These are phyloP conservation scores for Aurantiochytrium sp. DNA, from an alignment of 108 stramenopile genomes.

Conservation along the genomic window DNA sequence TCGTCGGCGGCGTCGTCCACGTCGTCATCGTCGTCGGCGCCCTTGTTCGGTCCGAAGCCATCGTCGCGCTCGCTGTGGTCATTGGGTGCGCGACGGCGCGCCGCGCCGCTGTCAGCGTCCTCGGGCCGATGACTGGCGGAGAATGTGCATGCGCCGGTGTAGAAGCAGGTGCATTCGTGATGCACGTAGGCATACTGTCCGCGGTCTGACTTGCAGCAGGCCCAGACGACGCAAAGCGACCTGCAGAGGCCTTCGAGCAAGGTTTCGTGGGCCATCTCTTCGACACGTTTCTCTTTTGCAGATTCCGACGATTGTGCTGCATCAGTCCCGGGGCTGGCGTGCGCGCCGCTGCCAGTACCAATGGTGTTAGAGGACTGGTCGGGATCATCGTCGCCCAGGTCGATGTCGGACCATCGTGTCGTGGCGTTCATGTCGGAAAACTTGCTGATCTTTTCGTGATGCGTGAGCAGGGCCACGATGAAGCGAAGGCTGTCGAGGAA, in stretches of 20 bases:
- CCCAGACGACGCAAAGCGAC: background rate
- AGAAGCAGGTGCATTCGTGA: background rate
- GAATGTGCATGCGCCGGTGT: background rate
- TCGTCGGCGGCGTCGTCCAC: background rate
- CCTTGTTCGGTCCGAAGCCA: too few species aligned
- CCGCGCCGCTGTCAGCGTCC: too few species aligned
- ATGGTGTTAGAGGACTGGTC: too few species aligned
- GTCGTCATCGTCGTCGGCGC: background rate
- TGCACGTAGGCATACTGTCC: background rate
- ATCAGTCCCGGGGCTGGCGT: too few species aligned
- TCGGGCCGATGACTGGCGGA: background rate
- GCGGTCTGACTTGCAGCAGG: background rate
- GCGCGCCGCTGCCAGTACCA: too few species aligned
- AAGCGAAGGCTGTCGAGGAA: background rate
- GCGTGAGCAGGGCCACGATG: background rate
- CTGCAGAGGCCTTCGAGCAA: background rate
- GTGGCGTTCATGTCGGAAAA: background rate
- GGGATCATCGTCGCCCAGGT: background rate
- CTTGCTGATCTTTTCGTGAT: background rate
- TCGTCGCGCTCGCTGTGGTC: too few species aligned
- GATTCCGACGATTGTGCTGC: too few species aligned
- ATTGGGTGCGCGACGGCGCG: too few species aligned
- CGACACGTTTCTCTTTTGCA: too few species aligned
- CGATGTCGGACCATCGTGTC: background rate
- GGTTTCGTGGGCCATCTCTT: background rate